Conservation (phyloP, 2,329 filamentous ascomycete species). For the Cladophialophora carrionii region DNA sequence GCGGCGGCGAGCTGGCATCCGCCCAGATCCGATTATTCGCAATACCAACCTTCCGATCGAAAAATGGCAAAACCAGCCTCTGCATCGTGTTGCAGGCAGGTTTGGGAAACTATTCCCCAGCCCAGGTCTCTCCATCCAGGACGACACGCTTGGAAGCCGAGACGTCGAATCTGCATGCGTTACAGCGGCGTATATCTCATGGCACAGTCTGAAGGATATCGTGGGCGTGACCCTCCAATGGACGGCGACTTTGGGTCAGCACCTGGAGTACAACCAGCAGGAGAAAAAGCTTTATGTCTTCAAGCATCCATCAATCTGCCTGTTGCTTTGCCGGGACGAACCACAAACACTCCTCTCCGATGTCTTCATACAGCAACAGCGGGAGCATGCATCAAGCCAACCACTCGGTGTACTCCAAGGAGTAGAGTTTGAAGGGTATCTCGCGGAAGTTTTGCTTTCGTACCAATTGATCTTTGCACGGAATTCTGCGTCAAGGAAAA, state of each 20-base stretch:
- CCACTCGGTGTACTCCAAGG: neutral
- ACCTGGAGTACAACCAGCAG: conserved; percentile 16
- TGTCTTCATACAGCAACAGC: conserved; percentile 9
- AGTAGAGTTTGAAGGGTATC: conserved; percentile 16
- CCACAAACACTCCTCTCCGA: conserved; percentile 11
- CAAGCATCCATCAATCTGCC: conserved; percentile 19
- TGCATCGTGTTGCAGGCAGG: conserved; percentile 12
- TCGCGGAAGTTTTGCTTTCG: conserved; percentile 18
- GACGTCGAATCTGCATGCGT: conserved; percentile 17
- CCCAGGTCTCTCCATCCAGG: conserved; percentile 8
- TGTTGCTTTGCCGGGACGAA: conserved; percentile 11
- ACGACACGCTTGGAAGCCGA: conserved; percentile 11
- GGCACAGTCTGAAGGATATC: conserved; percentile 16
- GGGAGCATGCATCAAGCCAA: conserved; percentile 1
- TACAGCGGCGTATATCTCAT: conserved; percentile 17
- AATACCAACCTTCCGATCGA: conserved; percentile 3
- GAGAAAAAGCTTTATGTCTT: conserved; percentile 19
- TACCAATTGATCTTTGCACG: conserved; percentile 19
- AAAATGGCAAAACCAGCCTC: conserved; percentile 7
- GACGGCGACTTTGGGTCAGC: conserved; percentile 14
- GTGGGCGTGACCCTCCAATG: conserved; percentile 15
- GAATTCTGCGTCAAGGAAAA: conserved; percentile 9
- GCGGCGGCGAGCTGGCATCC: neutral
- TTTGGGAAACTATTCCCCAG: conserved; percentile 15
- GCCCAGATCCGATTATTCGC: neutral